Base-by-base conservation (phyloP, 257 asterid genomes). In the Mentha longifolia region DNA sequence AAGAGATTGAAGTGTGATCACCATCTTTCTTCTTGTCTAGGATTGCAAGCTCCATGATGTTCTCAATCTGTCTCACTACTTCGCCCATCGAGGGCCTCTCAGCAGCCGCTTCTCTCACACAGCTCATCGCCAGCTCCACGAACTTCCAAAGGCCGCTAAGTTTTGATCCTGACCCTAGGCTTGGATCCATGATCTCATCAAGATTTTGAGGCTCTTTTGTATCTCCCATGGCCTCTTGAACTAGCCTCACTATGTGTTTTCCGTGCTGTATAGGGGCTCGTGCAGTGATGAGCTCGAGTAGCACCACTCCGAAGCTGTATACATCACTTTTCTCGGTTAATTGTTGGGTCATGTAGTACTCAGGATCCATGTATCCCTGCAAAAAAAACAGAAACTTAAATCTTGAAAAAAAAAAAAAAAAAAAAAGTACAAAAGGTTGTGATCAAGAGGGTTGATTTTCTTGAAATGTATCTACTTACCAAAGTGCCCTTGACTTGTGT, bases 401-500 rank as follows among this genome's bases (percentile, higher is more conserved):
- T 28, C 3, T 28, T 28, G 31, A 28, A 28, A 28, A 28, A 28
- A 28, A 3, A 25, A 25, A 25, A 25, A 2, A 25, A 25, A 28
- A 28, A 28, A 1, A 28, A 28, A 28, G 31, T 22, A 22, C 25
- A 22, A 37, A 8, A 37, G 42, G 42, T 0, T 37, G 42, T 37
- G 9, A 37, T 4, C 6, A 5, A 37, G 42, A 37, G 42, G 42
- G 3, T 39, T 39, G 31, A 28, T 28, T 28, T 28, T 28, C 31
- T 28, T 28, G 31, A 28, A 28, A 3, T 39, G 55, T n/a, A 50
- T 28, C 49, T 52, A 71, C 92, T 82, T 59, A 88, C 97, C 90
- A 93, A 51, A 75, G 98, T 93, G 67, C 97, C 98, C 82, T 93
- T 93, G 73, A 93, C 98, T 85, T 93, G 98, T 50, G 97, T 93